A percentile compares a stretch with the other conserved stretches of the same genome.
Evolutionary conservation across 2,329 filamentous ascomycete species (phyloP).

Genomic region (Microascus cirrosus): DNA sequence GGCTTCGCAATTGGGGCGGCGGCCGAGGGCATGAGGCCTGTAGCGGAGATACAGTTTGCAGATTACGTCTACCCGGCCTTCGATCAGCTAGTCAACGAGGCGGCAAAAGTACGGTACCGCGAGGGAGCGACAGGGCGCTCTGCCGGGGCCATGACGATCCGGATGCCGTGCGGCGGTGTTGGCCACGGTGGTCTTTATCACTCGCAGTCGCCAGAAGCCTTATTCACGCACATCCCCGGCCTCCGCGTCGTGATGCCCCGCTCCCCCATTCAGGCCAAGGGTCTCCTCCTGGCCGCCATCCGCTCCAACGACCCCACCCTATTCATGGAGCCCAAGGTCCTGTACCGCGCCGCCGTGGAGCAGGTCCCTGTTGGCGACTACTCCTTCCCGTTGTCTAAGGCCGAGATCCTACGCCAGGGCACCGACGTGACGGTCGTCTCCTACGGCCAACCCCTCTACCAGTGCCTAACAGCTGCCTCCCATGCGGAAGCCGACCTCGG

Average conservation of each 20-base stretch:
- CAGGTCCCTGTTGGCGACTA: conserved; percentile 77
- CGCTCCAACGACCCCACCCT: conserved; percentile 76
- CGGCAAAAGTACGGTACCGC: conserved; percentile 76
- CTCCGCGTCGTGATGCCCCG: conserved; percentile 77
- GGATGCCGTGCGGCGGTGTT: conserved; percentile 85
- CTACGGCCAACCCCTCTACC: conserved; percentile 83
- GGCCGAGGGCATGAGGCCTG: conserved; percentile 81
- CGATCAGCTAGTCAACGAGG: conserved; percentile 90
- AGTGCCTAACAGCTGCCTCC: conserved; percentile 65
- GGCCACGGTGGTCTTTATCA: conserved; percentile 85
- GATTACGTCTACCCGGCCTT: conserved; percentile 92
- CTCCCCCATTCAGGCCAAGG: conserved; percentile 81
- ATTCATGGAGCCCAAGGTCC: conserved; percentile 89
- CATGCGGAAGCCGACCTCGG: conserved; percentile 66
- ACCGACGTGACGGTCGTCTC: conserved; percentile 75
- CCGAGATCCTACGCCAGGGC: conserved; percentile 72
- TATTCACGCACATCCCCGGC: conserved; percentile 83
- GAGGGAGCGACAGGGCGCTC: conserved; percentile 46
- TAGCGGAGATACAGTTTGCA: conserved; percentile 93
- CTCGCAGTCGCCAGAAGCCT: conserved; percentile 76
- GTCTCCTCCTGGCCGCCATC: conserved; percentile 66
- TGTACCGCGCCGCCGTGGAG: conserved; percentile 85
- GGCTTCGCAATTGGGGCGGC: conserved; percentile 88
- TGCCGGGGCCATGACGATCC: conserved; percentile 70
- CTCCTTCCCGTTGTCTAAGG: conserved; percentile 74